Percentiles rank a stretch among this genome's conserved stretches.
phyloP scores from a whole-genome alignment of 2,329 filamentous ascomycete genomes.

The Talaromyces sp. region DNA sequence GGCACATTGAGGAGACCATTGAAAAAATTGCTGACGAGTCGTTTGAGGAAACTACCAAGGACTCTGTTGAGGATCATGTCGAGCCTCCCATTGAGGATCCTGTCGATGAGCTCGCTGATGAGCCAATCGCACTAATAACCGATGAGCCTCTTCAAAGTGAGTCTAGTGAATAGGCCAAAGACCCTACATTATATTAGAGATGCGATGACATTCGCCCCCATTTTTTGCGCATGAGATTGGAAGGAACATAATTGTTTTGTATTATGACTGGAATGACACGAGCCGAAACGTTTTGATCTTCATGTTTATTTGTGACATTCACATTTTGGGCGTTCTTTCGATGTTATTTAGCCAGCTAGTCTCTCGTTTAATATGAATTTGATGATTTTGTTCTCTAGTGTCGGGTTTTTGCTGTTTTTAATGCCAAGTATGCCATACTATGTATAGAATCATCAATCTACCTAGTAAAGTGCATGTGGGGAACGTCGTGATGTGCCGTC shows the following conservation, averaged over 20 bases:
- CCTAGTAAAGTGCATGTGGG: too few species aligned
- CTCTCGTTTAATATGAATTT: slow-evolving; percentile 9
- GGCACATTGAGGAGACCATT: background rate
- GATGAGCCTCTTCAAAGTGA: background rate
- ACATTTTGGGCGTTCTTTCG: slow-evolving; percentile 9
- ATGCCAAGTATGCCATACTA: too few species aligned
- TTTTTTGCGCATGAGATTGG: background rate
- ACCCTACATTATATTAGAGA: too few species aligned
- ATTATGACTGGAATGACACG: slow-evolving; percentile 23
- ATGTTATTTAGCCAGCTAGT: slow-evolving; percentile 15
- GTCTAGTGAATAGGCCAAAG: background rate
- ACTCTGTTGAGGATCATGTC: background rate
- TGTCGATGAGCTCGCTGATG: background rate
- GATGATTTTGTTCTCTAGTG: slow-evolving; percentile 2
- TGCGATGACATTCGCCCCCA: too few species aligned
- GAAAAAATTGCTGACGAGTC: background rate
- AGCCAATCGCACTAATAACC: too few species aligned
- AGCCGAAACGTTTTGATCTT: slow-evolving; percentile 11
- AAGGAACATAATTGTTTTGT: background rate
- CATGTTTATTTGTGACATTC: slow-evolving; percentile 6
- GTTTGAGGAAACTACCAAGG: background rate
- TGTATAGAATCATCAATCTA: too few species aligned
- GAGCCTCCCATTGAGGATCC: background rate
- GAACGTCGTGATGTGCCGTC: too few species aligned
- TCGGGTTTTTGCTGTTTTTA: too few species aligned